Evolutionary conservation across 2,329 filamentous ascomycete genomes (phyloP).

Genomic region (Aspergillus sp.): DNA sequence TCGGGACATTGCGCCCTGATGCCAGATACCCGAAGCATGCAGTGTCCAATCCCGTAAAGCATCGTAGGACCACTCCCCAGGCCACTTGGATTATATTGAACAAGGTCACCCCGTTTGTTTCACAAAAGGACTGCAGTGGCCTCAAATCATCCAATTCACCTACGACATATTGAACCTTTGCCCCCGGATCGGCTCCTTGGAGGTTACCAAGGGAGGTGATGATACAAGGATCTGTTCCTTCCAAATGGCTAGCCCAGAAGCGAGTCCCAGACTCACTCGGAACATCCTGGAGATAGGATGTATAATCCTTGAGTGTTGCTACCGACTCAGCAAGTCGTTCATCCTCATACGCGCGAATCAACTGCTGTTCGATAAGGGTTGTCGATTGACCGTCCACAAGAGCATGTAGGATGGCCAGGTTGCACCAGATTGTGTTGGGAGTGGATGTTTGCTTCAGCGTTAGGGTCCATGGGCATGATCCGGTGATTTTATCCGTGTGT

Average conservation of each 20-base stretch:
- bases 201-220: too few species aligned
- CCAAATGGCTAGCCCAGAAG: constrained; percentile 21
- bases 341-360: constrained; percentile 5
- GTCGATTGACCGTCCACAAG: constrained; percentile 11
- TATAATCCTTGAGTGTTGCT: constrained; percentile 1
- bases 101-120: constrained; percentile 11
- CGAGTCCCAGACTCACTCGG: background rate
- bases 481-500: too few species aligned
- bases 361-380: constrained; percentile 4
- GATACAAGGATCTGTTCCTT: background rate
- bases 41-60: constrained; percentile 31
- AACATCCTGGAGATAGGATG: background rate
- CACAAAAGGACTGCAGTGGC: constrained; percentile 4
- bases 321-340: background rate
- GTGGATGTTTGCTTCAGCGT: constrained; percentile 1
- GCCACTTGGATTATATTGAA: constrained; percentile 33
- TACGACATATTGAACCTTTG: too few species aligned
- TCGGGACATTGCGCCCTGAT: constrained; percentile 33
- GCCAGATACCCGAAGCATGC: constrained; percentile 38
- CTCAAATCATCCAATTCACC: background rate
- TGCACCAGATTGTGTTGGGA: background rate
- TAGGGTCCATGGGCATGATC: background rate
- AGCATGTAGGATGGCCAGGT: constrained; percentile 12
- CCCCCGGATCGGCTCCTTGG: too few species aligned
- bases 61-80: constrained; percentile 34